phyloP scores from a whole-genome alignment of 805 yeast genomes.

The Candida maris region DNA sequence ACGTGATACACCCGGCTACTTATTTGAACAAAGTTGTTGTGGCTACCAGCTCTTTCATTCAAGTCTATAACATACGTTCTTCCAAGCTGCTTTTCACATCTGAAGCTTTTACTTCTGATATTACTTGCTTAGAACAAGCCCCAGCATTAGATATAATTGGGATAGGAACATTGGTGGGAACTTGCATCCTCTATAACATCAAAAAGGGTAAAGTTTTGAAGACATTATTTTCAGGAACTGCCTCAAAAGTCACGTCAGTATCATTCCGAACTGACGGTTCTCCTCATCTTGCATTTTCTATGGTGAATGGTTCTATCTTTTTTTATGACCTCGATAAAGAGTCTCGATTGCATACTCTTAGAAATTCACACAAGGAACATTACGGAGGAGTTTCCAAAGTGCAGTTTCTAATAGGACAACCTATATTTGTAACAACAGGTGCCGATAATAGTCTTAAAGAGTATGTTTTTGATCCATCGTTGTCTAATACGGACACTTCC shows the following conservation, averaged over 20 bases:
- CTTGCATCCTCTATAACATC: constrained; percentile 61
- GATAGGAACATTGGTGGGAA: constrained; percentile 68
- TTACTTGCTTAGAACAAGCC: constrained; percentile 73
- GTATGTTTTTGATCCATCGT: constrained; percentile 87
- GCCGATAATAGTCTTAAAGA: constrained; percentile 89
- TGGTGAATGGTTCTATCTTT: constrained; percentile 74
- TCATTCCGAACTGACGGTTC: constrained; percentile 92
- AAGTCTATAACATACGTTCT: constrained; percentile 71
- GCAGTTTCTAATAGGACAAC: constrained; percentile 83
- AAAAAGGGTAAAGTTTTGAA: constrained; percentile 57
- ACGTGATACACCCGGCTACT: constrained; percentile 80
- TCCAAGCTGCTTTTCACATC: constrained; percentile 59
- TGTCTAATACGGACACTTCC: constrained; percentile 58
- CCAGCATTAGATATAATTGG: constrained; percentile 87
- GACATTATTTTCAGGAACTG: constrained; percentile 43
- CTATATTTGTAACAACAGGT: constrained; percentile 84
- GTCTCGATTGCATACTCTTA: constrained; percentile 70
- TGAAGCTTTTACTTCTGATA: constrained; percentile 48
- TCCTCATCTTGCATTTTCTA: constrained; percentile 76
- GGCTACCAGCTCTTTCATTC: constrained; percentile 63
- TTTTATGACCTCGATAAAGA: constrained; percentile 78
- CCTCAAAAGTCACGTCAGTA: constrained; percentile 48
- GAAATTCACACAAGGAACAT: constrained; percentile 66
- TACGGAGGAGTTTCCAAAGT: constrained; percentile 77
- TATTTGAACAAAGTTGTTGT: constrained; percentile 85